Percentiles rank a stretch among this genome's conserved stretches.
Conservation (phyloP, 441 rosid genomes). For the Populus hybrid region DNA sequence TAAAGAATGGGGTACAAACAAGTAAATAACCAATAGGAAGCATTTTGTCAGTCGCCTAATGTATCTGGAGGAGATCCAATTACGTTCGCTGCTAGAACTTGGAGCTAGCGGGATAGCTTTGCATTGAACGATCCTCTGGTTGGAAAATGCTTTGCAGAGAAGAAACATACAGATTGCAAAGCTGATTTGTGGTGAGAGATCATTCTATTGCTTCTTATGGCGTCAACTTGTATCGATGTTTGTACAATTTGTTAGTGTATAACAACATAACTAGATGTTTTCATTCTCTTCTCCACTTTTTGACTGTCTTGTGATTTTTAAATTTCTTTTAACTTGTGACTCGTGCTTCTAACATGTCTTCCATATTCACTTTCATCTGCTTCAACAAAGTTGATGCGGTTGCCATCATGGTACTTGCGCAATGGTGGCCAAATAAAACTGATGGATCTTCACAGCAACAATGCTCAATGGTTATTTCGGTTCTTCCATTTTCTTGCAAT, state of each 20-base stretch:
- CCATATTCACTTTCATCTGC: neutral
- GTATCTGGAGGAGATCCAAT: neutral
- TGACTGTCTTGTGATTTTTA: too few species aligned
- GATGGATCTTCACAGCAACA: neutral
- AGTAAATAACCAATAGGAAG: neutral
- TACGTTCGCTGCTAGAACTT: neutral
- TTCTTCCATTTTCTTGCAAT: neutral
- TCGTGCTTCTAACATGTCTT: neutral
- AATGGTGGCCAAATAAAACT: neutral
- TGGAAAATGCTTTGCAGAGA: too few species aligned
- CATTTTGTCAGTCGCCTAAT: neutral
- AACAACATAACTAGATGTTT: neutral
- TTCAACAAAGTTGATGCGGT: neutral
- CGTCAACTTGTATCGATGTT: neutral
- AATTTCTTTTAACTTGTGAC: too few species aligned
- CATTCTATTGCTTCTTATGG: neutral
- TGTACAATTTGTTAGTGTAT: neutral
- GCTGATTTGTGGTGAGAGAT: neutral
- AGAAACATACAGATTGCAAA: too few species aligned
- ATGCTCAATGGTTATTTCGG: neutral
- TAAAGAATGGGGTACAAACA: neutral
- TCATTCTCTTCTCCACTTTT: too few species aligned
- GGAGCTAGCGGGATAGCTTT: neutral
- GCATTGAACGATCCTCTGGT: neutral
- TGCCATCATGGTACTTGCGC: neutral